phyloP scores from a whole-genome alignment of 31 red algal genomes.

The Porphyra umbilicalis region DNA sequence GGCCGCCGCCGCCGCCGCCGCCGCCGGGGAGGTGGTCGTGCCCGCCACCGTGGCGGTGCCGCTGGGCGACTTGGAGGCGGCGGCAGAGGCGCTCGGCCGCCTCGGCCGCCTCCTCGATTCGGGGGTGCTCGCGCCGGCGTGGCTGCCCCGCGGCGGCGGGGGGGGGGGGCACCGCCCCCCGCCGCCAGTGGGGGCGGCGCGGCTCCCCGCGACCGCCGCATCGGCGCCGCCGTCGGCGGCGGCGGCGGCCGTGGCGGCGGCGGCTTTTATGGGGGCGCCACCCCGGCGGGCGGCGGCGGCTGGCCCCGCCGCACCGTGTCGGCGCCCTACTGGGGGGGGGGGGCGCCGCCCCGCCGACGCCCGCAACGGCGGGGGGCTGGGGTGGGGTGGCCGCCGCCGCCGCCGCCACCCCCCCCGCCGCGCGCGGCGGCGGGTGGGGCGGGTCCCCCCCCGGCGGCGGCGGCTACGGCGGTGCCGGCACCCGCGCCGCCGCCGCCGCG shows the following conservation, averaged over 20 bases:
- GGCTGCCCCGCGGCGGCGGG: background rate
- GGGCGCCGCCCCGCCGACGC: background rate
- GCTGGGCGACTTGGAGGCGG: background rate
- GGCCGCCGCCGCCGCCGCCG: background rate
- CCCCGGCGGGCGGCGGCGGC: background rate
- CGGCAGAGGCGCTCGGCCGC: background rate
- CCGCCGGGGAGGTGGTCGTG: background rate
- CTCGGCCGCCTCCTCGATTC: background rate
- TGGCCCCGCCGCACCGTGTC: background rate
- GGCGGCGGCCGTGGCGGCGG: background rate
- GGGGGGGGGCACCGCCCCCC: background rate
- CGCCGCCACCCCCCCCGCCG: background rate
- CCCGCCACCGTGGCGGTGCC: background rate
- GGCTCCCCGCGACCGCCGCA: background rate
- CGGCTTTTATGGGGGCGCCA: too few species aligned
- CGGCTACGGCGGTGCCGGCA: background rate
- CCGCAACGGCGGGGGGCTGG: background rate
- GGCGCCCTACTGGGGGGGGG: background rate
- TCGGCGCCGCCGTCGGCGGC: background rate
- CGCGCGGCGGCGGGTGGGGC: too few species aligned
- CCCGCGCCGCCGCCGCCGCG: background rate
- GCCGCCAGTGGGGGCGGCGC: background rate
- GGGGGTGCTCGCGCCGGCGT: background rate
- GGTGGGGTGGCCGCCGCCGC: background rate
- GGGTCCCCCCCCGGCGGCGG: background rate